Percentiles rank a stretch among this genome's conserved stretches.
Evolutionary conservation across 2,329 filamentous ascomycete species (phyloP).

Genomic region (Clathrospora elynae): DNA sequence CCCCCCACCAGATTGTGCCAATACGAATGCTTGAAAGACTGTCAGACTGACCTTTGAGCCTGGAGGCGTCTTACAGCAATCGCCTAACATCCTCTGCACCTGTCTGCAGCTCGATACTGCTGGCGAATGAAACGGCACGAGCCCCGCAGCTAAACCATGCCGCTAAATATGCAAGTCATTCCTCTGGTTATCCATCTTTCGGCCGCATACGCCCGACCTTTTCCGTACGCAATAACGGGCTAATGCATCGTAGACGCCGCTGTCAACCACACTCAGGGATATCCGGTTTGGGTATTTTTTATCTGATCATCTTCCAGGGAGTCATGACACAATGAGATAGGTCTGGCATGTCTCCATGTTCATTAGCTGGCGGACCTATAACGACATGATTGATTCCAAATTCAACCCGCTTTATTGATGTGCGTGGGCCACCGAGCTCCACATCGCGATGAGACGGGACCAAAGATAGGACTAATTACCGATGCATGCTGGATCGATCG

Average conservation of each 20-base stretch:
- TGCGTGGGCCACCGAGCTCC: slow-evolving; percentile 25
- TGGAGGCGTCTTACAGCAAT: slow-evolving; percentile 19
- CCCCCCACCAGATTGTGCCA: slow-evolving; percentile 6
- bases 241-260: slow-evolving; percentile 33
- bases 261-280: slow-evolving; percentile 33
- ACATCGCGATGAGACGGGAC: slow-evolving; percentile 25
- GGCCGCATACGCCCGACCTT: slow-evolving; percentile 27
- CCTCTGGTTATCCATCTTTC: slow-evolving; percentile 36
- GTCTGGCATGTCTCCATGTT: slow-evolving; percentile 23
- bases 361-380: slow-evolving; percentile 20
- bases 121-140: slow-evolving; percentile 30
- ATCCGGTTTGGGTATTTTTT: slow-evolving; percentile 19
- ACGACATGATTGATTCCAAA: slow-evolving; percentile 17
- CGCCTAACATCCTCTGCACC: slow-evolving; percentile 24
- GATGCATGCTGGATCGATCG: slow-evolving; percentile 27
- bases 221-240: slow-evolving; percentile 30
- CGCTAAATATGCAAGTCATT: slow-evolving; percentile 48
- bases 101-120: slow-evolving; percentile 21
- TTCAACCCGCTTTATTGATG: slow-evolving; percentile 24
- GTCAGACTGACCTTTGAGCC: slow-evolving; percentile 9
- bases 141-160: slow-evolving; percentile 37
- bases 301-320: slow-evolving; percentile 20
- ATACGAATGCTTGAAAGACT: slow-evolving; percentile 4
- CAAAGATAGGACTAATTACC: slow-evolving; percentile 19
- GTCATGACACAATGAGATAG: slow-evolving; percentile 10